A percentile compares a stretch with the other conserved stretches of the same genome.
These are phyloP conservation scores for Volutella citrinella DNA, from an alignment of 2,329 filamentous ascomycete species.

Conservation along the genomic window DNA sequence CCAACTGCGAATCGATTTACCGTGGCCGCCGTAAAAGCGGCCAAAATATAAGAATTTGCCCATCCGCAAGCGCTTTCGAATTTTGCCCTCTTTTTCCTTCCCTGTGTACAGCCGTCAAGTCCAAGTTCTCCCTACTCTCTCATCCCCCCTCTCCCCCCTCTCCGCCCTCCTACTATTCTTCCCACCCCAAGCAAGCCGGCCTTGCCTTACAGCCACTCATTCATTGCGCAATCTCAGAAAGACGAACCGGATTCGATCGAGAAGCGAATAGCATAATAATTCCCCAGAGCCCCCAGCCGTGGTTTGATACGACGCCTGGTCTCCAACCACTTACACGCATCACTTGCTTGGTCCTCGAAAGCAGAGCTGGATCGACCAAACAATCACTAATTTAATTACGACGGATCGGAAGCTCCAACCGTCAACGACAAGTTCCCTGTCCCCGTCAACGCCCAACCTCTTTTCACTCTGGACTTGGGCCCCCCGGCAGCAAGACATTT, in stretches of 20 bases:
- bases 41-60: constrained; percentile 59
- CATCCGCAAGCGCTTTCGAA: constrained; percentile 39
- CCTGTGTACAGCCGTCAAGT: constrained; percentile 40
- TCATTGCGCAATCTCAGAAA: constrained; percentile 34
- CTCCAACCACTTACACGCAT: constrained; percentile 24
- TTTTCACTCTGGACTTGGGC: constrained; percentile 21
- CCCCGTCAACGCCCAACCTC: constrained; percentile 20
- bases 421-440: too few relatives aligned
- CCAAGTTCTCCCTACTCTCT: constrained; percentile 45
- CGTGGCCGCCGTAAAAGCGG: constrained; percentile 40
- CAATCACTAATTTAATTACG: constrained; percentile 31
- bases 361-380: constrained; percentile 22
- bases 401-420: constrained; percentile 21
- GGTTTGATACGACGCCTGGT: constrained; percentile 27
- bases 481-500: constrained; percentile 19
- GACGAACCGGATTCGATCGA: too few relatives aligned
- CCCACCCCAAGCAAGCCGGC: constrained; percentile 50
- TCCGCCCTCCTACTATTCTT: constrained; percentile 24
- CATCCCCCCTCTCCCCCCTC: constrained; percentile 33
- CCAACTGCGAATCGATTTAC: constrained; percentile 25
- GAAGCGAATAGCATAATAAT: too few relatives aligned
- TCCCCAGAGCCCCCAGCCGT: too few relatives aligned
- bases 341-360: too few relatives aligned
- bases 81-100: constrained; percentile 40
- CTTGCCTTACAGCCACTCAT: constrained; percentile 56